Evolutionary conservation across 306 rosid genomes (phyloP), one percentile per base, ranked within the genome.

Genomic region (Gastrolobium bilobum): DNA sequence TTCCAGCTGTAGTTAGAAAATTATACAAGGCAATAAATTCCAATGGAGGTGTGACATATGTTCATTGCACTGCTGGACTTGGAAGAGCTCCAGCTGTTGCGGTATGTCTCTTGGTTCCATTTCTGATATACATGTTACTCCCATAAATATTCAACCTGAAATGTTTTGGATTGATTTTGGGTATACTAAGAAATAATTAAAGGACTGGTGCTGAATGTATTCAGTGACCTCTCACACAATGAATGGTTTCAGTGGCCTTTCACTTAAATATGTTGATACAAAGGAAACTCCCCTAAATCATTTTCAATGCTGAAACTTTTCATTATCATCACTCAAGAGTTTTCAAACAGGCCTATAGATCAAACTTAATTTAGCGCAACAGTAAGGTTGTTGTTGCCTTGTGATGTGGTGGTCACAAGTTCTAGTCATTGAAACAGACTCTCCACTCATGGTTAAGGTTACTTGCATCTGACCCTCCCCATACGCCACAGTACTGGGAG

Each of bases 11-110:
- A 1, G 79, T 93, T 68, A 87, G 98, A 82, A 88, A 88, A 87
- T 85, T 95, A 79, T 83, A 85, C 87, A 89, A 90, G 79, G 96
- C 97, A 61, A 14, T 93, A 75, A 91, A 86, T 63, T 79, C 76
- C 76, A 93, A 87, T 71, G 99, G 98, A 68, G 99, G 99, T 46
- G 92, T 93, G 68, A 81, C 94, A 78, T 96, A 93, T 79, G 71
- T 96, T 65, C 99, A 96, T 79, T 96, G 99, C 86, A 96, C 99
- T 79, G 99, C 99, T 78, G 99, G 99, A 80, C 89, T 96, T 68
- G 99, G 99, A 81, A 90, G 99, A 87, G 99, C 99, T 84, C 99
- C 99, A 29, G 93, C 96, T 76, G 90, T 85, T 86, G 92, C 84
- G 79, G 98, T 91, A 90, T 60, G 88, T 83, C 44, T 33, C 62